phyloP scores from a whole-genome alignment of 371 early-diverging fungal species.

The Chytridium lagenaria region DNA sequence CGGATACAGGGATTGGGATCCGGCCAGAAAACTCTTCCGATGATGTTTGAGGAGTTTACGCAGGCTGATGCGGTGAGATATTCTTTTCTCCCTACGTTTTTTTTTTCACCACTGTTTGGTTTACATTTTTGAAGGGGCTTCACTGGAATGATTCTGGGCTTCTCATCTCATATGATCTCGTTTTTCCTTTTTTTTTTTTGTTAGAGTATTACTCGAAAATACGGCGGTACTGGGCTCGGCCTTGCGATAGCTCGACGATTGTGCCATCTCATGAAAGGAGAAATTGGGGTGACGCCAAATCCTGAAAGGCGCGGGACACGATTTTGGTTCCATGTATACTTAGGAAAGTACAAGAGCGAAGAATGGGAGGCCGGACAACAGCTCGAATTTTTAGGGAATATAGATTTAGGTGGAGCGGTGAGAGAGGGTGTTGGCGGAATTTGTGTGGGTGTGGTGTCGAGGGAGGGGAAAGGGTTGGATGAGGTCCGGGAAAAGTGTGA shows the following conservation, averaged over 20 bases:
- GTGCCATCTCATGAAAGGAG: conserved; percentile 77
- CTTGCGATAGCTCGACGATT: conserved; percentile 81
- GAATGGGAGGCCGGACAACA: no score
- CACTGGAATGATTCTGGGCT: no score
- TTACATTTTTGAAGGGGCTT: no score
- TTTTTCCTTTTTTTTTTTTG: not conserved
- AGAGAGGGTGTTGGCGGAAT: no score
- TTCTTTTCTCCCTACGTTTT: no score
- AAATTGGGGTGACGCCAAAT: conserved; percentile 65
- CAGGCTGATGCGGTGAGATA: conserved; percentile 48
- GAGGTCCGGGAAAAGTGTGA: no score
- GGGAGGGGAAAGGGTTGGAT: no score
- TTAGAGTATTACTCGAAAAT: conserved; percentile 70
- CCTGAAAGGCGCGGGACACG: not conserved
- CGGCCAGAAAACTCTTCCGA: conserved; percentile 49
- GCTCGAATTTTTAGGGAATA: no score
- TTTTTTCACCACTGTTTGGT: no score
- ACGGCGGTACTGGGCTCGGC: conserved; percentile 89
- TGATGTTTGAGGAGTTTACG: conserved; percentile 63
- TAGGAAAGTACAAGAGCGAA: conserved; percentile 15
- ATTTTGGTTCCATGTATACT: conserved; percentile 13
- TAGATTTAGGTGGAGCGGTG: no score
- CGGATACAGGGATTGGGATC: conserved; percentile 70
- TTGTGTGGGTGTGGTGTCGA: no score
- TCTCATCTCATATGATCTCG: no score